Evolutionary conservation across 331 rosid genomes (phyloP), one percentile per base, ranked within the genome.

Genomic region (Cucumis variabilis): DNA sequence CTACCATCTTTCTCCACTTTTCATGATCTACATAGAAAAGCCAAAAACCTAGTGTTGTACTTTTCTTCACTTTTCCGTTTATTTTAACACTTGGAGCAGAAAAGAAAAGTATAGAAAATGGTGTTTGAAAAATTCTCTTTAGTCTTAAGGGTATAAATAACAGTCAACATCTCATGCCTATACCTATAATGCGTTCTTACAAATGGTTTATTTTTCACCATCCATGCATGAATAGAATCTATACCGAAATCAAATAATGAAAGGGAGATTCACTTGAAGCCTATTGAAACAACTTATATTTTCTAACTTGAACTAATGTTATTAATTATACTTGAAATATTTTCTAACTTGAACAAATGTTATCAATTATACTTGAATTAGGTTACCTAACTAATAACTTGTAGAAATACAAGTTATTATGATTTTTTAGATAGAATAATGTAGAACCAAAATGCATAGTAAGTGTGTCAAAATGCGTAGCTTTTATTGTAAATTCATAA

Each of bases 1-100:
- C 63, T 76, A 46, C 30, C 62, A 77, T 33, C 37, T 24, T 60
- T 58, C 71, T 33, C 85, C 85, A 82, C 73, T 82, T 82, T 82
- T 82, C 85, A 82, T 82, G 85, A 82, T 82, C 51, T 33, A 82
- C 21, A 82, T 20, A 62, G 12, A 55, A 27, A 55, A 58, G 19
- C 19, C 50, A 60, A 82, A 82, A 44, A 20, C 13, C 67, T 41
- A 74, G 55, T 15, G 10, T 21, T 50, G 83, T 7, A 77, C 41
- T 77, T 77, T 77, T 13, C 62, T 77, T n/a, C 27, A 13, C 25
- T 44, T 48, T 48, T 48, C 6, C 3, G 48, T 24, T 75, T 75
- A 10, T 75, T 44, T 37, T 74, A 41, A 75, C 60, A 41, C 28
- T 44, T 74, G 1, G 23, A 41, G 11, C 48, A 28, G 17, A 44